Evolutionary conservation across 139 green algal species (phyloP), one percentile per base, ranked within the genome.

Genomic region (Volvox africanus): DNA sequence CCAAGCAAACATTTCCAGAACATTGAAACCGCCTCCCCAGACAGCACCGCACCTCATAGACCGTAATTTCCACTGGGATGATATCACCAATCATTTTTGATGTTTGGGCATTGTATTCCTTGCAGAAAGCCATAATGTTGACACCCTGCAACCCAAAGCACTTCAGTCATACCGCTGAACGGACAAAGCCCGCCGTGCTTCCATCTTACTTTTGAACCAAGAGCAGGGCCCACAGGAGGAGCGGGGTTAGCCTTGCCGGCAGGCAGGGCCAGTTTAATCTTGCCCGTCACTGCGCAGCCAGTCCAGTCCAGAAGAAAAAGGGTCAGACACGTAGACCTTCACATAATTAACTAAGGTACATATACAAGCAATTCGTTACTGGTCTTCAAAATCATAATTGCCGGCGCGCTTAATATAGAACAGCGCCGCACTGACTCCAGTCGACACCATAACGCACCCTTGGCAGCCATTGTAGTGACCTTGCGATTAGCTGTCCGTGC

Each of bases 91-190:
- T 94, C 94, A 99, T 99, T 92, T 99, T 98, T 71, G 97, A 89
- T 32, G 98, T 99, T 35, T 94, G 94, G 24, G 98, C 98, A 91
- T 99, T 99, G 97, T 99, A 99, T 92, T 99, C 97, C 96, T 99
- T 99, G 97, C 98, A 99, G 95, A 99, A 99, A 21, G 94, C 93
- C 98, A 99, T 99, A 94, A 99, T 99, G 96, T 99, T 99, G 19
- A 99, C 98, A 93, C 98, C 98, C 98, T 99, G 94, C 37, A 44
- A 13, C 11, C 55, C 55, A n/a, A 32, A 33, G 71, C 71, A 32
- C 5, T 33, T 30, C 71, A 32, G 24, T 33, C 22, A 36, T 35
- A 35, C 26, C 71, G 26, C 26, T 32, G 32, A n/a, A n/a, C 24
- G 13, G 71, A 32, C 20, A 2, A 36, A 20, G 1, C 18, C 32